phyloP scores from a whole-genome alignment of 805 yeast species.

The Yamadazyma phyllophila region DNA sequence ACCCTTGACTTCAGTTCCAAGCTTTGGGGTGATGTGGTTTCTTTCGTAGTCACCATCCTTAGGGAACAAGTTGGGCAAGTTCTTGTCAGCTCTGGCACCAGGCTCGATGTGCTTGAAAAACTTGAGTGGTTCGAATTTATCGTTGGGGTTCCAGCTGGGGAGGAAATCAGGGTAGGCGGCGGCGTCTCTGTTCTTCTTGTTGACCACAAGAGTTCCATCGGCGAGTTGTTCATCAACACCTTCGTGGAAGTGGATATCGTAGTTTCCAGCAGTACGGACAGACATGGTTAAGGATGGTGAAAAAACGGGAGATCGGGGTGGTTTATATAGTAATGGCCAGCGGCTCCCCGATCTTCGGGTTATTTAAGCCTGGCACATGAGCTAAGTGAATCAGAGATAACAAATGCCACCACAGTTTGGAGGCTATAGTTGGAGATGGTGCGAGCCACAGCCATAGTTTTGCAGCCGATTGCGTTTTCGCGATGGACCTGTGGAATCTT shows the following conservation, averaged over 20 bases:
- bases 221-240: conserved; percentile 48
- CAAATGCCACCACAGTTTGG: not conserved
- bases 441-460: conserved; percentile 1
- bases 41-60: conserved; percentile 17
- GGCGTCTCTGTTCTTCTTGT: conserved; percentile 33
- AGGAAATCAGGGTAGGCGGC: conserved; percentile 53
- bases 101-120: conserved; percentile 60
- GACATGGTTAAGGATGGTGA: conserved; percentile 2
- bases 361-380: not conserved
- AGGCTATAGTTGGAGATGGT: no score
- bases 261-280: conserved; percentile 23
- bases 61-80: conserved; percentile 52
- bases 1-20: conserved; percentile 64
- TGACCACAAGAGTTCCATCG: conserved; percentile 50
- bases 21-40: conserved; percentile 56
- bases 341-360: not conserved
- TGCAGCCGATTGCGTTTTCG: not conserved
- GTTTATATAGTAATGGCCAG: not conserved
- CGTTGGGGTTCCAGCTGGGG: conserved; percentile 67
- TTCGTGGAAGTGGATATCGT: conserved; percentile 49
- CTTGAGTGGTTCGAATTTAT: conserved; percentile 50
- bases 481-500: no score
- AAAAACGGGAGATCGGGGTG: not conserved
- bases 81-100: conserved; percentile 66
- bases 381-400: not conserved